phyloP scores from a whole-genome alignment of 805 yeast species.

The Candida patagonica region DNA sequence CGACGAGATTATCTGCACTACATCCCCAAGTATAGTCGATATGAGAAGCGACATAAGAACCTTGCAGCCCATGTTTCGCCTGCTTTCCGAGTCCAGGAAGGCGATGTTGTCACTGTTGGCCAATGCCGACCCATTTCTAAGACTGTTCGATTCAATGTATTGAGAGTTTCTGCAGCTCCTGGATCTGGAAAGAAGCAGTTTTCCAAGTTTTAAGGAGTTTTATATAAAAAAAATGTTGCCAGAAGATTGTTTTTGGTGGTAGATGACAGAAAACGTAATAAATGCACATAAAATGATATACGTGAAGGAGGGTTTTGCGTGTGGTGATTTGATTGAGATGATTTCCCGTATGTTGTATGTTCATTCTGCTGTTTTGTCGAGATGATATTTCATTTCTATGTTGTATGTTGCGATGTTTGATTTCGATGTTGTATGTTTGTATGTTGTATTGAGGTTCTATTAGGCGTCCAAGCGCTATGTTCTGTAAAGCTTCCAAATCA shows the following conservation, averaged over 20 bases:
- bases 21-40: constrained; percentile 99
- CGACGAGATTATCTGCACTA: constrained; percentile 99
- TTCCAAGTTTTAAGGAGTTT: constrained; percentile 73
- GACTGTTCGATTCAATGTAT: constrained; percentile 99
- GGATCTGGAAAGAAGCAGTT: constrained; percentile 86
- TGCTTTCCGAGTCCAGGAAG: constrained; percentile 99
- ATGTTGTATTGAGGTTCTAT: no score
- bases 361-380: no score
- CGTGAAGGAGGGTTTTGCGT: no score
- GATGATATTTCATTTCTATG: no score
- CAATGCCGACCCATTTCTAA: constrained; percentile 99
- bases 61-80: constrained; percentile 99
- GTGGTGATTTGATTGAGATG: no score
- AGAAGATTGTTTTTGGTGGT: neutral
- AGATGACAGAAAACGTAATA: constrained; percentile 3
- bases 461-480: no score
- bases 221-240: neutral
- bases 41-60: constrained; percentile 99
- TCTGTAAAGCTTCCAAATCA: no score
- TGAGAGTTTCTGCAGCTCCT: constrained; percentile 84
- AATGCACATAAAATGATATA: no score
- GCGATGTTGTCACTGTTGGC: constrained; percentile 98
- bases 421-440: no score
- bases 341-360: no score
- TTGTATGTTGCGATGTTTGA: no score